Evolutionary conservation across 805 yeast genomes (phyloP), one percentile per base, ranked within the genome.

Genomic region (Priceomyces melissophilus): DNA sequence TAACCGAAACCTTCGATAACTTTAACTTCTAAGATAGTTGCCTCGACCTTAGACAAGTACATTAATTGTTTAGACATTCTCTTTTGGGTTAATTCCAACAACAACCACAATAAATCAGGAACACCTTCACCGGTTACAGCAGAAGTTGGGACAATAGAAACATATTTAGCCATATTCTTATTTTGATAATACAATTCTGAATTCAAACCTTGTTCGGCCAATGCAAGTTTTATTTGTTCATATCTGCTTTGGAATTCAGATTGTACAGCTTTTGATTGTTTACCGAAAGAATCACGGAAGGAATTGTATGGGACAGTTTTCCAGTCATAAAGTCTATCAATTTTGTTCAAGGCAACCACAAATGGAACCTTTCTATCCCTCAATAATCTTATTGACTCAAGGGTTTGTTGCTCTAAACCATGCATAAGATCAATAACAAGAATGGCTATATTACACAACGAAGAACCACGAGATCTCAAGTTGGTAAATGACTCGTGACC

Each of bases 91-190:
- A 93, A 79, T 68, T 93, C 98, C 55, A 93, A 77, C 60, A 93
- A 74, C 65, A 93, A 78, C 91, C 96, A 89, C 60, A 93, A 79
- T 71, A 93, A 77, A 80, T 93, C 99, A 38, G 99, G 99, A 55
- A 93, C 95, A 86, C 99, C 99, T 71, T 93, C 99, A 65, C 99
- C 99, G 10, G 97, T 90, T 34, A 90, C 95, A 41, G 99, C 99
- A 47, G 98, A 91, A 13, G 99, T 93, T 54, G 99, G 99, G 34
- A 93, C 96, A 55, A 93, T 85, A 29, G 97, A 89, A 41, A 93
- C 99, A 58, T 83, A 88, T 64, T 89, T 88, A 42, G 97, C 71
- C 78, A 91, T 71, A 72, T 91, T 93, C 67, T 84, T 86, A 78
- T 93, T 93, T 67, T 91, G 87, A 86, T 76, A 93, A 69, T 93